These are phyloP conservation scores for Botrytis cinerea DNA, from an alignment of 2,329 filamentous ascomycete genomes.

Conservation along the genomic window DNA sequence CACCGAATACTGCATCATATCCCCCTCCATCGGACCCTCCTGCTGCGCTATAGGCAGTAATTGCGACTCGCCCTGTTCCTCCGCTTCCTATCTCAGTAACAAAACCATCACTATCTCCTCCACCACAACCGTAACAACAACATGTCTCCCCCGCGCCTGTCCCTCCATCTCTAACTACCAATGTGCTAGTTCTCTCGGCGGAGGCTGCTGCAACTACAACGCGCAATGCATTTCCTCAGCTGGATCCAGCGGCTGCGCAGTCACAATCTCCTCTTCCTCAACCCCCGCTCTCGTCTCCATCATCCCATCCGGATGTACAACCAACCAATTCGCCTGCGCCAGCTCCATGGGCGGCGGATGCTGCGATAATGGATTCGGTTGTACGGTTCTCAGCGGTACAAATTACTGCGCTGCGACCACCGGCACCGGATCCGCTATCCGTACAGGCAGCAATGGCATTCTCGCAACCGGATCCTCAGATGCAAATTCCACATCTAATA, in stretches of 20 bases:
- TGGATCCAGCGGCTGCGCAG: constrained; percentile 40
- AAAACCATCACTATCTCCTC: constrained; percentile 35
- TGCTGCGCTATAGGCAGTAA: constrained; percentile 49
- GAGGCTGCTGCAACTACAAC: constrained; percentile 51
- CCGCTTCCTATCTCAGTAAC: constrained; percentile 40
- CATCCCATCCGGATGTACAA: constrained; percentile 49
- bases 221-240: constrained; percentile 45
- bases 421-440: constrained; percentile 34
- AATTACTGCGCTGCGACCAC: constrained; percentile 46
- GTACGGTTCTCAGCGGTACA: constrained; percentile 44
- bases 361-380: constrained; percentile 50
- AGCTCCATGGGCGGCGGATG: constrained; percentile 51
- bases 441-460: constrained; percentile 33
- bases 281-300: constrained; percentile 36
- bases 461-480: neutral
- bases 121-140: constrained; percentile 28
- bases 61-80: constrained; percentile 45
- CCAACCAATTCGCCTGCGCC: constrained; percentile 48
- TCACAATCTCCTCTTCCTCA: constrained; percentile 26
- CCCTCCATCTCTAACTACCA: constrained; percentile 37
- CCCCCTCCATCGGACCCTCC: constrained; percentile 39
- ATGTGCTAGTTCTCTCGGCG: constrained; percentile 42
- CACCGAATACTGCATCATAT: constrained; percentile 50
- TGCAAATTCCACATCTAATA: neutral
- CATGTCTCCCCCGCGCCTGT: constrained; percentile 44